Evolutionary conservation across 2,329 filamentous ascomycete species (phyloP).

Genomic region (Claviceps humidiphila): DNA sequence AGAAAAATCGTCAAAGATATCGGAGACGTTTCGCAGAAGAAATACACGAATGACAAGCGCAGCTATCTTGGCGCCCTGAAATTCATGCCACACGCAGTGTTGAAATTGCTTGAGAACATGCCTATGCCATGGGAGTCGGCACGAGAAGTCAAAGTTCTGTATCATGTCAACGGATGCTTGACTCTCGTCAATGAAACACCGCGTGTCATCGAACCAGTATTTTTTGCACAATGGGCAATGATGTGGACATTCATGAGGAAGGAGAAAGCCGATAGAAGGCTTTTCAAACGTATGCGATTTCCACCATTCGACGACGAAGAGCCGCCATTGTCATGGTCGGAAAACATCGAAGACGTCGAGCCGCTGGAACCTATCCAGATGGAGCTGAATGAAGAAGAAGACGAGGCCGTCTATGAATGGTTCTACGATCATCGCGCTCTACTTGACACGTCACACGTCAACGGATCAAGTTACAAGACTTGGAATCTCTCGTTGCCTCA

Average conservation of each 20-base stretch:
- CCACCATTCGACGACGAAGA: constrained; percentile 98
- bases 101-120: constrained; percentile 98
- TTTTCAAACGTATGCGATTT: constrained; percentile 99
- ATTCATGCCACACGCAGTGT: constrained; percentile 96
- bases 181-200: constrained; percentile 95
- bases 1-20: constrained; percentile 98
- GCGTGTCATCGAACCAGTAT: constrained; percentile 92
- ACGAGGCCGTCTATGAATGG: constrained; percentile 86
- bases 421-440: constrained; percentile 92
- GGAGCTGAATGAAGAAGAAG: constrained; percentile 91
- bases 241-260: constrained; percentile 99
- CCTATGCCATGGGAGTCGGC: constrained; percentile 99
- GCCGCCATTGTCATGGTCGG: constrained; percentile 91
- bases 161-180: constrained; percentile 94
- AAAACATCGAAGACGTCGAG: constrained; percentile 97
- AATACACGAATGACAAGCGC: constrained; percentile 96
- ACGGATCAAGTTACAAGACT: constrained; percentile 88
- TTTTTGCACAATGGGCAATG: constrained; percentile 96
- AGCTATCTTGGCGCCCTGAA: constrained; percentile 95
- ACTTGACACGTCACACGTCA: constrained; percentile 83
- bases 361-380: constrained; percentile 96
- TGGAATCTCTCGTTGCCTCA: constrained; percentile 91
- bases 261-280: constrained; percentile 87
- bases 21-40: constrained; percentile 97
- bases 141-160: constrained; percentile 92